These are phyloP conservation scores for Phytomonas francai DNA, from an alignment of 208 protist genomes.

Conservation along the genomic window DNA sequence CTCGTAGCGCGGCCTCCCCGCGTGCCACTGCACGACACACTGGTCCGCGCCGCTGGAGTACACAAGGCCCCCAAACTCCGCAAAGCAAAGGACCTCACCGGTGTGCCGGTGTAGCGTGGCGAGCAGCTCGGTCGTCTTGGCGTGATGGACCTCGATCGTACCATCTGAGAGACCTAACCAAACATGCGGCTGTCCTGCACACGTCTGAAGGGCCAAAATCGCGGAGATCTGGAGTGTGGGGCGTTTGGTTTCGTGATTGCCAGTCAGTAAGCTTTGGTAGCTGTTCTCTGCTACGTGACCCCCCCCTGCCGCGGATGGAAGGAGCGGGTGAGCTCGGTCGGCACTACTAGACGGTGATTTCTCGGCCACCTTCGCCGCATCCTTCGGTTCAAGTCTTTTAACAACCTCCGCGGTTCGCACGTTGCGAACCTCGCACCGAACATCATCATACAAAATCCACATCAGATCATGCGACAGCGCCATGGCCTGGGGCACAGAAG, in stretches of 20 bases:
- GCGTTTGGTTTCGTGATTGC: neutral
- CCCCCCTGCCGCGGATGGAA: neutral
- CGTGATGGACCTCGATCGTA: constrained; percentile 61
- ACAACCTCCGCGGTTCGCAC: constrained; percentile 54
- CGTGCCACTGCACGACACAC: constrained; percentile 69
- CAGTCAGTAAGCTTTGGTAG: neutral
- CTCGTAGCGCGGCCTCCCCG: constrained; percentile 21
- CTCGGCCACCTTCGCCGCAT: neutral
- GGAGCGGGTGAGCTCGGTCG: neutral
- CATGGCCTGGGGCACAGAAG: constrained; percentile 40
- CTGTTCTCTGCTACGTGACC: neutral
- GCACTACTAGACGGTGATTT: neutral
- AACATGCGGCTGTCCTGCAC: constrained; percentile 25
- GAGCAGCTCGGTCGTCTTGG: constrained; percentile 24
- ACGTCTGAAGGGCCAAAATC: constrained; percentile 26
- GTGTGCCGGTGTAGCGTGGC: constrained; percentile 31
- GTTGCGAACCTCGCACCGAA: constrained; percentile 58
- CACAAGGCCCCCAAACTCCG: constrained; percentile 72
- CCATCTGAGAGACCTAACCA: constrained; percentile 81
- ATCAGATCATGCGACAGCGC: constrained; percentile 42
- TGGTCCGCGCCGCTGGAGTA: constrained; percentile 69
- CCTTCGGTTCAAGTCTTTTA: neutral
- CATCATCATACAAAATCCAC: constrained; percentile 56
- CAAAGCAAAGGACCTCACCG: constrained; percentile 57
- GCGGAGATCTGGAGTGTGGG: constrained; percentile 15